Base-by-base conservation (phyloP, 257 asterid genomes). In the Cordia subcordata region DNA sequence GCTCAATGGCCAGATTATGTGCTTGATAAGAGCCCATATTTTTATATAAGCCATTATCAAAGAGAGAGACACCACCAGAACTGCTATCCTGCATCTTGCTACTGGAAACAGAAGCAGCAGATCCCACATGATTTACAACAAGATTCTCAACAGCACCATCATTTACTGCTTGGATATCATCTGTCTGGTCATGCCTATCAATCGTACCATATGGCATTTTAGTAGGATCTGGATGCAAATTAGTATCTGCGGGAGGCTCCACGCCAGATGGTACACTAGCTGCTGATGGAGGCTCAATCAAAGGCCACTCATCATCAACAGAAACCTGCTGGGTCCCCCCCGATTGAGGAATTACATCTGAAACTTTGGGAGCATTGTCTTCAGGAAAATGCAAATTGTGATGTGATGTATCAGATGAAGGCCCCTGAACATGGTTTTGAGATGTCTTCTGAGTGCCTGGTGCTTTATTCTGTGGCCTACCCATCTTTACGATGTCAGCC, bases 401-500 rank as follows among this genome's bases (percentile, higher is more conserved):
- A 27, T 27, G 35, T 27, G 35, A 27, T 71, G 75, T 54, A 71
- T 86, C 11, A 71, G 70, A 47, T 82, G 57, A 60, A 78, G 51
- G 67, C 21, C 76, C 64, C 67, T 67, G 85, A 63, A 46, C 66
- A 75, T 81, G 75, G 69, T 61, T 70, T 49, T 64, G 81, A 27
- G 35, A 27, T 27, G 62, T 81, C 70, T 65, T 80, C 73, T 66
- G 65, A 1, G 35, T 6, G 35, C 35, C 35, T 10, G 82, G 60
- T 22, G 69, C 66, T 66, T 72, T 81, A 73, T 50, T 73, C 5
- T 75, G 83, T 10, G 91, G 94, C 69, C 71, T 84, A 40, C 95
- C 97, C 97, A 84, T 90, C 86, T 87, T 90, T 81, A 90, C 95
- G 69, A 90, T 81, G 79, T 87, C 95, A 62, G 95, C 95, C 97